Evolutionary conservation across 106 monocot genomes (phyloP).

Genomic region (Vanilla planifolia): DNA sequence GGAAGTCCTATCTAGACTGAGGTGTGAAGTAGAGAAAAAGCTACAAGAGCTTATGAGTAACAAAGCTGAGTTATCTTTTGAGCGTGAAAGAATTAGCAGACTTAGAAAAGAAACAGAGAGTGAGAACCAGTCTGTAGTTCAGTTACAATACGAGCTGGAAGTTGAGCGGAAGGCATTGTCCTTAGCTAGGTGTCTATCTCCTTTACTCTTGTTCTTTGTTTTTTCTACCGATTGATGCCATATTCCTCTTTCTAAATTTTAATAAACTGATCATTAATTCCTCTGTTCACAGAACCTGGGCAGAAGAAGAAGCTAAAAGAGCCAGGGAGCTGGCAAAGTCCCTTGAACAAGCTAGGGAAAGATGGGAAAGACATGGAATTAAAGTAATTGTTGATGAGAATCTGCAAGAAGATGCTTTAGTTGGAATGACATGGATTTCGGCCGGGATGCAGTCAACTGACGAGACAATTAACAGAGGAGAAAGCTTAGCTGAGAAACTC

Average conservation of each 20-base stretch:
- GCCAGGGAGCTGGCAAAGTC: constrained; percentile 82
- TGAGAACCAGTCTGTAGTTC: constrained; percentile 58
- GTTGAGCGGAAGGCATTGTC: constrained; percentile 91
- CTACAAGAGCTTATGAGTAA: constrained; percentile 59
- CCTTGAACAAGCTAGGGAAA: constrained; percentile 77
- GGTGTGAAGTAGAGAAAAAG: constrained; percentile 71
- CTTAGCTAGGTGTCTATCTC: constrained; percentile 68
- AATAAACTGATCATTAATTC: not conserved
- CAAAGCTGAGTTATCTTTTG: constrained; percentile 68
- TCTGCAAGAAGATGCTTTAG: constrained; percentile 71
- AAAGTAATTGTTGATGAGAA: constrained; percentile 79
- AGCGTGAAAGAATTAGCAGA: constrained; percentile 63
- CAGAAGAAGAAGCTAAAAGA: constrained; percentile 89
- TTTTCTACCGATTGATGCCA: too few relatives aligned
- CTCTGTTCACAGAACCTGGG: constrained; percentile 62
- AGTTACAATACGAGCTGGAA: constrained; percentile 88
- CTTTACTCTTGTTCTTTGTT: too few relatives aligned
- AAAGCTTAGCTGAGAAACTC: constrained; percentile 46
- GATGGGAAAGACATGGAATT: constrained; percentile 80
- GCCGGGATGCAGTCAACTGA: constrained; percentile 43
- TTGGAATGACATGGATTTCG: constrained; percentile 59
- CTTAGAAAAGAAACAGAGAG: constrained; percentile 64
- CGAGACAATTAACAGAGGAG: constrained; percentile 34
- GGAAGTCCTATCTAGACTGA: constrained; percentile 77
- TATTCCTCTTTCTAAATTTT: not conserved